Base-by-base conservation (phyloP, 2,329 filamentous ascomycete genomes). In the Juglanconis juglandina region DNA sequence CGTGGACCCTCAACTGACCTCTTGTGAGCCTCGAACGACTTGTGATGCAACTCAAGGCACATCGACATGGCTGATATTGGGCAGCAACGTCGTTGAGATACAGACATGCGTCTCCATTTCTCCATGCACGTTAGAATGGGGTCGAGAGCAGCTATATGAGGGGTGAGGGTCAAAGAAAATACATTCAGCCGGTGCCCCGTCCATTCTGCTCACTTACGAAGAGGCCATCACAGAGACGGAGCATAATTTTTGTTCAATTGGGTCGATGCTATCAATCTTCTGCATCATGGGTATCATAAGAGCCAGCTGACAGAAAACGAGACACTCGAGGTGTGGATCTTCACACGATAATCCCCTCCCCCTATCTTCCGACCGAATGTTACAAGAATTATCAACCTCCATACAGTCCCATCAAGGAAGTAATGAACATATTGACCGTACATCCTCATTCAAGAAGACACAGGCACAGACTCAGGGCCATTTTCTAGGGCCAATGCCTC, bases 1-100 rank as follows among this genome's bases (percentile, higher is more conserved):
- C 9, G 24, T 13, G 11, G 13, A 30, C n/a, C n/a, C 30, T 39
- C 24, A 30, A 30, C 53, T 47, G 34, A 42, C 37, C 32, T 48
- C 32, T 13, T 37, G 30, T 24, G 11, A 14, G 44, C 34, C 34
- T 39, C 32, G 17, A 44, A 14, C 46, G 17, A 9, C 17, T 3
- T 24, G 53, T n/a, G n/a, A 55, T 48, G 35, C n/a, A 24, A 39
- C 41, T 44, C 42, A 24, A 48, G 33, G 14, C 35, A 30, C 48
- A 37, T 30, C 5, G 32, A n/a, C 42, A 14, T 24, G 34, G 54
- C 46, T 65, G 48, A 65, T 53, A 35, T 65, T 60, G 17, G 64
- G 57, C 46, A 80, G 63, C 39, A 74, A 72, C 1, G 77, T 37
- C 35, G 35, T n/a, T 51, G 41, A 24, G n/a, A 4, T 35, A 6